These are phyloP conservation scores for Lindgomyces ingoldianus DNA, from an alignment of 495 filamentous ascomycete species.

Conservation along the genomic window DNA sequence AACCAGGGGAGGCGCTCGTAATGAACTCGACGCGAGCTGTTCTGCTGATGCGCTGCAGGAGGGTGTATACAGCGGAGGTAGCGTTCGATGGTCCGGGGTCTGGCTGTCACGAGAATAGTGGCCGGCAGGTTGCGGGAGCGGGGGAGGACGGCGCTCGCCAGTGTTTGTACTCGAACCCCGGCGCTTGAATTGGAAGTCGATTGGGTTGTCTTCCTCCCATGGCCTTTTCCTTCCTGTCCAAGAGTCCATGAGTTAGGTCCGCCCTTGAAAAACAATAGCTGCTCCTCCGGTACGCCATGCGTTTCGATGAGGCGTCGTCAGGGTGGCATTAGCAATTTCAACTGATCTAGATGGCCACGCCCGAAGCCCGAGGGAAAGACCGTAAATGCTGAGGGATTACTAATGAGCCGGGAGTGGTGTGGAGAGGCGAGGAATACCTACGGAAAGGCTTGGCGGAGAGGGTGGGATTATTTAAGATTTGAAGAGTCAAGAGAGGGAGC, in stretches of 20 bases:
- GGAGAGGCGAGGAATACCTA: constrained; percentile 15
- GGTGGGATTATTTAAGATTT: constrained; percentile 8
- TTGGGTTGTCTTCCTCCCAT: constrained; percentile 34
- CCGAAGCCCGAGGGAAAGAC: constrained; percentile 10
- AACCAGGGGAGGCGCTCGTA: constrained; percentile 9
- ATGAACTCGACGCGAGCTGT: constrained; percentile 1
- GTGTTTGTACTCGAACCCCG: constrained; percentile 13
- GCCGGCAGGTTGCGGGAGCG: constrained; percentile 36
- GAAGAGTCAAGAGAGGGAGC: not conserved
- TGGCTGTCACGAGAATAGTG: constrained; percentile 29
- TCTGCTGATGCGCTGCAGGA: constrained; percentile 25
- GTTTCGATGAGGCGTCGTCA: constrained; percentile 16
- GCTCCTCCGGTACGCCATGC: constrained; percentile 32
- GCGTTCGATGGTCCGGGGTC: constrained; percentile 23
- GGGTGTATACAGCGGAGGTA: constrained; percentile 33
- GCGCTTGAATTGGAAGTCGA: constrained; percentile 8
- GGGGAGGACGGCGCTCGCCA: constrained; percentile 15
- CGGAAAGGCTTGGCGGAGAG: constrained; percentile 12
- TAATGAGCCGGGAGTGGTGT: constrained; percentile 26
- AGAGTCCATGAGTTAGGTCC: constrained; percentile 36
- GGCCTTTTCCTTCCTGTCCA: constrained; percentile 34
- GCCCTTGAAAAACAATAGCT: constrained; percentile 22
- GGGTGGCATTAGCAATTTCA: constrained; percentile 20
- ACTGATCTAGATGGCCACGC: constrained; percentile 15
- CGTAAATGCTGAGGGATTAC: constrained; percentile 31